These are phyloP conservation scores for Skeletonema costatum DNA, from an alignment of 108 stramenopile species.

Conservation along the genomic window DNA sequence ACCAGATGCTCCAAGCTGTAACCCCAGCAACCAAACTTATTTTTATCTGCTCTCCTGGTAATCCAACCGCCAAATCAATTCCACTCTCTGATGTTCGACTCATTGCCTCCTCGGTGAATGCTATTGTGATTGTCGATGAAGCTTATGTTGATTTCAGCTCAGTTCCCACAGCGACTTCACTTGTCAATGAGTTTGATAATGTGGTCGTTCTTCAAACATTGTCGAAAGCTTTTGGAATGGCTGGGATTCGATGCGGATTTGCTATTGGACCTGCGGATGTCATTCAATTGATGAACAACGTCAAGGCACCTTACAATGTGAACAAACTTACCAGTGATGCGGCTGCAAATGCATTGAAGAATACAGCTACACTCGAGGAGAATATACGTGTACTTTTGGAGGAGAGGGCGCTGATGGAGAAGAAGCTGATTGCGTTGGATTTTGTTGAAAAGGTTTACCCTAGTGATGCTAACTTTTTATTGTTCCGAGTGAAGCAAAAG, in stretches of 20 bases:
- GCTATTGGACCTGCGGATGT: slow-evolving; percentile 85
- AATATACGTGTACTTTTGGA: slow-evolving; percentile 61
- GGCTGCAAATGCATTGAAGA: slow-evolving; percentile 82
- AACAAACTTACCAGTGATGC: slow-evolving; percentile 86
- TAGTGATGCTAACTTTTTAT: slow-evolving; percentile 91
- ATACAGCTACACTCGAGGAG: slow-evolving; percentile 53
- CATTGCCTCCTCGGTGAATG: slow-evolving; percentile 56
- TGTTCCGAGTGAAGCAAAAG: slow-evolving; percentile 76
- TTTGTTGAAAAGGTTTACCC: slow-evolving; percentile 83
- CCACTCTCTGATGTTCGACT: slow-evolving; percentile 73
- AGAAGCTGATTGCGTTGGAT: slow-evolving; percentile 59
- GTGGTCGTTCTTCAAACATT: slow-evolving; percentile 94
- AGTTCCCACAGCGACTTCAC: slow-evolving; percentile 34
- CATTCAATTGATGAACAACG: slow-evolving; percentile 95
- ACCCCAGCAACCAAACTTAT: slow-evolving; percentile 83
- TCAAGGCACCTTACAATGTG: slow-evolving; percentile 97
- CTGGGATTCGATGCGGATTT: slow-evolving; percentile 95
- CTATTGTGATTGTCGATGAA: slow-evolving; percentile 94
- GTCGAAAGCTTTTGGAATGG: slow-evolving; percentile 96
- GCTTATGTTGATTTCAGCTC: slow-evolving; percentile 92
- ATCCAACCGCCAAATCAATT: slow-evolving; percentile 91
- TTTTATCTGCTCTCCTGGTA: slow-evolving; percentile 95
- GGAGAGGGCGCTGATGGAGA: slow-evolving; percentile 65
- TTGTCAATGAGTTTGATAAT: slow-evolving; percentile 74
- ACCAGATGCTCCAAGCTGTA: slow-evolving; percentile 71